A percentile compares a stretch with the other conserved stretches of the same genome.
Evolutionary conservation across 768 basidiomycete species (phyloP).

Genomic region (Suillus placidus): DNA sequence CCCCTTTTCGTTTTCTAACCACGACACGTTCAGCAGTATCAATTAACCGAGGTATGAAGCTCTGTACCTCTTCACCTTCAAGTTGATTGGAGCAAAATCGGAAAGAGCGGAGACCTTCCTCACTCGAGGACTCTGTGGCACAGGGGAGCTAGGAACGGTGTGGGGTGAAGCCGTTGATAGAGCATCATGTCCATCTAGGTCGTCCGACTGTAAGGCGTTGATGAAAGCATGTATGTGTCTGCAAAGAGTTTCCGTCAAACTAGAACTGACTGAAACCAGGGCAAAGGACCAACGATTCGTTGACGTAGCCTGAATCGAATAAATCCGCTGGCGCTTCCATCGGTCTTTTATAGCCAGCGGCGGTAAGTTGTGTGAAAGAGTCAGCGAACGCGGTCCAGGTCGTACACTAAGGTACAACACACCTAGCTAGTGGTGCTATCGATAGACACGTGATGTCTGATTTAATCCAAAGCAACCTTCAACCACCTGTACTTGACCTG

Average conservation of each 20-base stretch:
- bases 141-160: constrained; percentile 24
- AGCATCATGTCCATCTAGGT: constrained; percentile 35
- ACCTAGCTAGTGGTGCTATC: background rate
- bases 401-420: background rate
- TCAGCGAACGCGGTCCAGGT: background rate
- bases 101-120: constrained; percentile 82
- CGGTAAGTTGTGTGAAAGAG: constrained; percentile 12
- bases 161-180: constrained; percentile 25
- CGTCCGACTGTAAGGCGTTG: constrained; percentile 69
- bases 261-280: background rate
- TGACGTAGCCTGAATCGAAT: constrained; percentile 61
- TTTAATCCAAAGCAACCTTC: background rate
- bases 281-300: constrained; percentile 62
- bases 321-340: constrained; percentile 19
- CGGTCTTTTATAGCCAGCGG: constrained; percentile 15
- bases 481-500: no score
- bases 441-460: background rate
- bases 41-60: background rate
- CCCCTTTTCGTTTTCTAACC: constrained; percentile 41
- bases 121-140: constrained; percentile 49
- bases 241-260: constrained; percentile 7
- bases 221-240: constrained; percentile 79
- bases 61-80: constrained; percentile 72
- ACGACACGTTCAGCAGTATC: constrained; percentile 10
- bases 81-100: constrained; percentile 90